Conservation (phyloP, 352 stramenopile genomes). For the Pythium angustatum region DNA sequence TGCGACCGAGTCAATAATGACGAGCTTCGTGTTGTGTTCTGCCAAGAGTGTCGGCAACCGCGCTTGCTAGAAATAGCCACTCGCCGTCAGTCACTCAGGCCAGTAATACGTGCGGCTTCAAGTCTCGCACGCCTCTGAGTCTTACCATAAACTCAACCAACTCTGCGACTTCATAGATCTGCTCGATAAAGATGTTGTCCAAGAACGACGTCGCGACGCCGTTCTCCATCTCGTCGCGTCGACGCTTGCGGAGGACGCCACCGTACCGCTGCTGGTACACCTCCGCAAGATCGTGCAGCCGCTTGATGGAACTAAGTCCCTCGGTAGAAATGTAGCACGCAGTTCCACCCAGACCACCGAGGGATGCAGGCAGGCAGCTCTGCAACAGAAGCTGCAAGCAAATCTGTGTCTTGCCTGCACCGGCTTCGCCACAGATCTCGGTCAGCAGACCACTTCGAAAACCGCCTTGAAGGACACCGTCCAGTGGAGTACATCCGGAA, state of each 20-base stretch:
- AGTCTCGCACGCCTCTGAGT: too few relatives aligned
- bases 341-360: conserved; percentile 58
- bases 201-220: conserved; percentile 36
- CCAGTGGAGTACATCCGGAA: conserved; percentile 61
- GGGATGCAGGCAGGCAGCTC: conserved; percentile 44
- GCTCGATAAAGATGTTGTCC: conserved; percentile 78
- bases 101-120: too few relatives aligned
- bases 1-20: conserved; percentile 81
- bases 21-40: conserved; percentile 75
- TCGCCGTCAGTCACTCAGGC: too few relatives aligned
- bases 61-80: conserved; percentile 67
- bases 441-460: conserved; percentile 70
- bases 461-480: conserved; percentile 55
- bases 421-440: conserved; percentile 76
- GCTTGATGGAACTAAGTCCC: conserved; percentile 68
- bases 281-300: conserved; percentile 62
- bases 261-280: conserved; percentile 51
- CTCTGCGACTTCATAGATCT: conserved; percentile 69
- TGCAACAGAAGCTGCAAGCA: conserved; percentile 77
- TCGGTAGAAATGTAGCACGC: conserved; percentile 85
- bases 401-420: conserved; percentile 79
- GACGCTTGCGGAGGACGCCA: conserved; percentile 44
- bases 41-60: conserved; percentile 63
- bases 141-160: conserved; percentile 64
- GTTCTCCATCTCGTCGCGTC: conserved; percentile 33